Evolutionary conservation across 768 basidiomycete species (phyloP).

Genomic region (Boletus sp.): DNA sequence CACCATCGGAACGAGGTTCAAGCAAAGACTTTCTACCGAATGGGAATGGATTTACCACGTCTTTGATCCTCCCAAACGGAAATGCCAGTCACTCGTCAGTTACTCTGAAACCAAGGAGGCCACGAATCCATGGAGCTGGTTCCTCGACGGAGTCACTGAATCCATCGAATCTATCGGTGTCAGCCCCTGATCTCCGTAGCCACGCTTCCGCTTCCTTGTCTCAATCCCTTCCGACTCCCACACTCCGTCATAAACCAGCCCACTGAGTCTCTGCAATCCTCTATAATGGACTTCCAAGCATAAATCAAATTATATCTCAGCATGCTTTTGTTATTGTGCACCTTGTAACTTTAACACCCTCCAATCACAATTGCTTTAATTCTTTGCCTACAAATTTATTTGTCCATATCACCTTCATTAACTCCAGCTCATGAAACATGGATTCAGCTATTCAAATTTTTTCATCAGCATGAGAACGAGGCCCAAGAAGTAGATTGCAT

Average conservation of each 20-base stretch:
- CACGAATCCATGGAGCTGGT: conserved; percentile 10
- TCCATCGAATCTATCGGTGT: conserved; percentile 20
- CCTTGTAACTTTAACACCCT: conserved; percentile 24
- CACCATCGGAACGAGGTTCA: conserved; percentile 31
- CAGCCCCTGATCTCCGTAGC: conserved; percentile 25
- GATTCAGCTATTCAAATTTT: not conserved
- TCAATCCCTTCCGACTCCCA: conserved; percentile 11
- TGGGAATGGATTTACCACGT: conserved; percentile 6
- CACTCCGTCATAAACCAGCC: conserved; percentile 10
- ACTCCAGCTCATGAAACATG: not conserved
- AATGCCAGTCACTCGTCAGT: conserved; percentile 18
- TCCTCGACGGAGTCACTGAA: conserved; percentile 7
- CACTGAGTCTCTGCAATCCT: conserved; percentile 11
- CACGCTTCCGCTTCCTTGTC: conserved; percentile 11
- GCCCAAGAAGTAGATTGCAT: not conserved
- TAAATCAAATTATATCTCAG: conserved; percentile 23
- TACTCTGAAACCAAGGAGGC: conserved; percentile 20
- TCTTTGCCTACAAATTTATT: conserved; percentile 2
- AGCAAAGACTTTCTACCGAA: conserved; percentile 12
- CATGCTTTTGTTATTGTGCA: conserved; percentile 21
- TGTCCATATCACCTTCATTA: not conserved
- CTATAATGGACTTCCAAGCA: conserved; percentile 25
- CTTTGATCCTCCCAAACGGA: conserved; percentile 25
- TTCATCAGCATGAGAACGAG: not conserved
- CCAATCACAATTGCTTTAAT: not conserved